Evolutionary conservation across 2,329 filamentous ascomycete species (phyloP).

Genomic region (Fusarium sp.): DNA sequence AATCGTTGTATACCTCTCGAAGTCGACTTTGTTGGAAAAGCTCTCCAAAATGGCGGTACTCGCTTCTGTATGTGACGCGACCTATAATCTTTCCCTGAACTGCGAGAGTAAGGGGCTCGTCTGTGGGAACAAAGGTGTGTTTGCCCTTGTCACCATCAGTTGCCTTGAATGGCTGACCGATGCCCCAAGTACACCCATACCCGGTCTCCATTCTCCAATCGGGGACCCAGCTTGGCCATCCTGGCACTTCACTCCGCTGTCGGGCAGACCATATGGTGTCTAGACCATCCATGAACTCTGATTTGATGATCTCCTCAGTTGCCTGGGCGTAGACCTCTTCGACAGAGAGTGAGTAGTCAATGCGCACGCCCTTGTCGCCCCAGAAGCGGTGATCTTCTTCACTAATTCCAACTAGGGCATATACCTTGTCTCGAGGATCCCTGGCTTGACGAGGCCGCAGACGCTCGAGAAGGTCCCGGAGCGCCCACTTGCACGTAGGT

Average conservation of each 20-base stretch:
- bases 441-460: slow-evolving; percentile 27
- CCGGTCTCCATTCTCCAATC: slow-evolving; percentile 33
- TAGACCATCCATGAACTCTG: slow-evolving; percentile 1
- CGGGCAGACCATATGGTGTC: slow-evolving; percentile 29
- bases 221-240: slow-evolving; percentile 37
- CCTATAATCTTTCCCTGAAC: slow-evolving; percentile 20
- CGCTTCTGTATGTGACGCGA: slow-evolving; percentile 11
- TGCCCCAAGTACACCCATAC: slow-evolving; percentile 29
- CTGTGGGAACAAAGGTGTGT: slow-evolving; percentile 9
- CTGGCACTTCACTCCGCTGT: slow-evolving; percentile 11
- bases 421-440: slow-evolving; percentile 34
- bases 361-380: not conserved
- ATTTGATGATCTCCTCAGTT: slow-evolving; percentile 28
- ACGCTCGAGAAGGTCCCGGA: slow-evolving; percentile 21
- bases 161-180: slow-evolving; percentile 14
- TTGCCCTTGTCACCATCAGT: not conserved
- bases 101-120: not conserved
- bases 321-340: slow-evolving; percentile 18
- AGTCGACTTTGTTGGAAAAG: slow-evolving; percentile 5
- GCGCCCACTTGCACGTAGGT: slow-evolving; percentile 24
- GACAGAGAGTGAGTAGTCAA: slow-evolving; percentile 31
- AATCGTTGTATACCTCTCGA: slow-evolving; percentile 10
- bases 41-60: slow-evolving; percentile 20
- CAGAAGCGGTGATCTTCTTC: slow-evolving; percentile 8
- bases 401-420: slow-evolving; percentile 27